A percentile compares a stretch with the other conserved stretches of the same genome.
Evolutionary conservation across 306 rosid genomes (phyloP).

Genomic region (Sicyos edulis): DNA sequence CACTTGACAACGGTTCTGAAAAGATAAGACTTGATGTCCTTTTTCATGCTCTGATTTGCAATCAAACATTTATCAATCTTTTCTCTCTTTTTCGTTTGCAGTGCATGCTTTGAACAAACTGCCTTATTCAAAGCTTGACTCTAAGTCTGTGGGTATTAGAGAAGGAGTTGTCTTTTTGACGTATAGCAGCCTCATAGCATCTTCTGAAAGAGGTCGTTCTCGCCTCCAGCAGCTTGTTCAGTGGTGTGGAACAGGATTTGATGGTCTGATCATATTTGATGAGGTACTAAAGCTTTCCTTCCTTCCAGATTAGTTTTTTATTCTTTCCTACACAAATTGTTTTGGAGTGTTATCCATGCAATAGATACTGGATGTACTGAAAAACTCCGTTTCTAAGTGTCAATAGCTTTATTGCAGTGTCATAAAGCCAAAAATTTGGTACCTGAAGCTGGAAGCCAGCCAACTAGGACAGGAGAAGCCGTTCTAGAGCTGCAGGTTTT

Average conservation of each 20-base stretch:
- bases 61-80: slow-evolving; percentile 20
- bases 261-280: slow-evolving; percentile 81
- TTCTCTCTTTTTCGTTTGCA: slow-evolving; percentile 36
- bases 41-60: slow-evolving; percentile 12
- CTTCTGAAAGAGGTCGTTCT: slow-evolving; percentile 94
- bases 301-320: not conserved
- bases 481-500: slow-evolving; percentile 94
- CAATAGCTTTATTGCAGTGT: slow-evolving; percentile 71
- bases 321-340: slow-evolving; percentile 8
- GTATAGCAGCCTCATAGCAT: slow-evolving; percentile 93
- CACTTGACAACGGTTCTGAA: not conserved
- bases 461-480: slow-evolving; percentile 98
- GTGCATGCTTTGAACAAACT: slow-evolving; percentile 98
- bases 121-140: slow-evolving; percentile 98
- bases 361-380: slow-evolving; percentile 29
- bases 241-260: slow-evolving; percentile 86
- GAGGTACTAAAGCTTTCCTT: slow-evolving; percentile 43
- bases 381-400: slow-evolving; percentile 42
- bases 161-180: slow-evolving; percentile 95
- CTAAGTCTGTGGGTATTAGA: slow-evolving; percentile 79
- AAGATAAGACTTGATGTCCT: not conserved
- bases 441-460: slow-evolving; percentile 98
- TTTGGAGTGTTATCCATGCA: slow-evolving; percentile 2
- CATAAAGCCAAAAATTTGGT: slow-evolving; percentile 98
- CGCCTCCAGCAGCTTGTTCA: slow-evolving; percentile 91